Evolutionary conservation across 495 filamentous ascomycete species (phyloP), one percentile per base, ranked within the genome.

Genomic region (Penicillium bovifimosum): DNA sequence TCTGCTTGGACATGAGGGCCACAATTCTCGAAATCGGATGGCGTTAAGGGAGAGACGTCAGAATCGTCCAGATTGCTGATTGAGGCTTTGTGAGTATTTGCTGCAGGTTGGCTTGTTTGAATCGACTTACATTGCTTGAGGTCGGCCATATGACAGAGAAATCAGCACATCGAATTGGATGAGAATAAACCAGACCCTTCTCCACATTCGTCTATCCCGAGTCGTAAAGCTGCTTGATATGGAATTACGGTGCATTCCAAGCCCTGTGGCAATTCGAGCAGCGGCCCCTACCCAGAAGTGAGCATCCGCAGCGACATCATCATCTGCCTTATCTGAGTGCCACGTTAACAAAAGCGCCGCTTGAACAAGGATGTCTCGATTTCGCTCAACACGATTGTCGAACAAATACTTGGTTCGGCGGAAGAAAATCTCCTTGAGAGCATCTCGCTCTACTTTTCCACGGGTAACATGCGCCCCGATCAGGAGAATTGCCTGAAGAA

Each of bases 271-370:
- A 43, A 77, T 77, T 18, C 75, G 64, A 28, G 70, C 67, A 44
- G 75, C 75, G 9, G 75, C 65, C 13, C 75, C 75, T 10, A 76
- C 69, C 75, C 74, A 78, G 51, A 73, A 76, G 46, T 75, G 73
- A 45, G 73, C 73, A 47, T 78, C 75, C 27, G 73, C 74, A 13
- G 72, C 59, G 11, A 78, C 74, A 63, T 76, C 74, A 34, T 76
- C 74, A 39, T 78, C 75, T 6, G 70, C 64, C 16, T 62, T 66
- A 42, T 78, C 75, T 1, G 74, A 73, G 49, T 76, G 70, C 75
- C 75, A 78, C 24, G 74, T 76, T 33, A 78, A 52, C 6, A 78
- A 60, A 38, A 78, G 56, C 2, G 75, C 74, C 2, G 64, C 69
- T 54, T 78, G 75, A 33, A 78, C 73, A 33, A 76, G 53, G 51